Evolutionary conservation across 2,329 filamentous ascomycete species (phyloP).

Genomic region (Aschersonia sp.): DNA sequence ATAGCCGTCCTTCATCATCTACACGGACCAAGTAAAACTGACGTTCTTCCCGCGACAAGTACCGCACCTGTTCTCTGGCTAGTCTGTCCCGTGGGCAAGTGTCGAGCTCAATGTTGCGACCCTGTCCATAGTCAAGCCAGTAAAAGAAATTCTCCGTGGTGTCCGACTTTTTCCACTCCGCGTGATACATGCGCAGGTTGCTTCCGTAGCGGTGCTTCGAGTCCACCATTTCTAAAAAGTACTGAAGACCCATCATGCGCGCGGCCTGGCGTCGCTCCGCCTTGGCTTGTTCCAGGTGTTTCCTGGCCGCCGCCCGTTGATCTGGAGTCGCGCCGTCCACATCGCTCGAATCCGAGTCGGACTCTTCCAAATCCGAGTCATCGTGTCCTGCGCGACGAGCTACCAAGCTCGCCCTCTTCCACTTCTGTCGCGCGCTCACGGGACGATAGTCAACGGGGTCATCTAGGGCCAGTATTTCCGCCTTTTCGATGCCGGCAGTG

Average conservation of each 20-base stretch:
- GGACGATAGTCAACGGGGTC: constrained; percentile 8
- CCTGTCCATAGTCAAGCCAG: constrained; percentile 77
- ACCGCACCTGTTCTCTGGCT: constrained; percentile 68
- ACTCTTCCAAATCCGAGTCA: constrained; percentile 33
- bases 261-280: constrained; percentile 48
- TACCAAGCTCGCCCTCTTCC: constrained; percentile 60
- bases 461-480: constrained; percentile 5
- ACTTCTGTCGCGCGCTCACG: constrained; percentile 46
- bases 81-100: constrained; percentile 60
- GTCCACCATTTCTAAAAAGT: constrained; percentile 77
- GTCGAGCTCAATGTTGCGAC: constrained; percentile 52
- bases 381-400: constrained; percentile 60
- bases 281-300: constrained; percentile 32
- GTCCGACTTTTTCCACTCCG: constrained; percentile 63
- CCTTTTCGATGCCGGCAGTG: constrained; percentile 1
- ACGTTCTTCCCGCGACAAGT: constrained; percentile 70
- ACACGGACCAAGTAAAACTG: constrained; percentile 68
- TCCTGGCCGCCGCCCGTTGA: constrained; percentile 23
- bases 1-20: constrained; percentile 59
- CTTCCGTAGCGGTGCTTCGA: constrained; percentile 77
- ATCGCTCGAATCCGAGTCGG: constrained; percentile 31
- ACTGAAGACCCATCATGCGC: constrained; percentile 72
- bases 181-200: constrained; percentile 69
- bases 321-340: constrained; percentile 16
- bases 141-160: constrained; percentile 87